Evolutionary conservation across 306 rosid species (phyloP), one percentile per base, ranked within the genome.

Genomic region (Rosa rugosa): DNA sequence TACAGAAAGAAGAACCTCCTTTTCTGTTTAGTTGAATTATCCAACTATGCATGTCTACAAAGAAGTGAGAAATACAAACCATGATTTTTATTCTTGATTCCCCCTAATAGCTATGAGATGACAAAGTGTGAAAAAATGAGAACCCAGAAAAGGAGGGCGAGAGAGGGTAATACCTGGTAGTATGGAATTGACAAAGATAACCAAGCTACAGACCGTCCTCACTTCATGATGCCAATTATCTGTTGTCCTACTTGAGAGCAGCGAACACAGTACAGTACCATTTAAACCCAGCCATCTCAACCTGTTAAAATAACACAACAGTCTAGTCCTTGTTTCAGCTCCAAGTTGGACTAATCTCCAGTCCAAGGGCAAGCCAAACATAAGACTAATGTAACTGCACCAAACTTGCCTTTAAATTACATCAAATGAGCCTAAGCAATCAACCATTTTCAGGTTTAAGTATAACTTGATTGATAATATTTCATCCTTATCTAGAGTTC

Each of bases 311-410:
- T 47, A 71, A 3, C 57, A 13, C 41, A 54, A 71, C 63, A 57
- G 31, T 2, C 45, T 12, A 17, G 64, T 50, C 40, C 76, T 9
- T 2, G 76, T 57, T 23, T 73, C 60, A 53, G 7, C 38, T 6
- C 23, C 22, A 57, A 53, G 36, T 54, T 57, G 67, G 40, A n/a
- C 18, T 5, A 40, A 20, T 38, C 57, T 18, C 64, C 36, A 20
- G 36, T 11, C 76, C 76, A 73, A 73, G 49, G 11, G 12, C 40
- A 51, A 50, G 63, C 64, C 27, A 50, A 47, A 34, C 45, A 71
- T 13, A 22, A 53, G 75, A 20, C 17, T n/a, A 41, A n/a, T 22
- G 63, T 56, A 56, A 56, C 27, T 22, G 31, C 22, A 23, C 64
- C 34, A 22, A 57, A 22, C 34, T 57, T 22, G 34, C 31, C 34